These are phyloP conservation scores for Fusarium musae DNA, from an alignment of 2,329 filamentous ascomycete genomes.

Conservation along the genomic window DNA sequence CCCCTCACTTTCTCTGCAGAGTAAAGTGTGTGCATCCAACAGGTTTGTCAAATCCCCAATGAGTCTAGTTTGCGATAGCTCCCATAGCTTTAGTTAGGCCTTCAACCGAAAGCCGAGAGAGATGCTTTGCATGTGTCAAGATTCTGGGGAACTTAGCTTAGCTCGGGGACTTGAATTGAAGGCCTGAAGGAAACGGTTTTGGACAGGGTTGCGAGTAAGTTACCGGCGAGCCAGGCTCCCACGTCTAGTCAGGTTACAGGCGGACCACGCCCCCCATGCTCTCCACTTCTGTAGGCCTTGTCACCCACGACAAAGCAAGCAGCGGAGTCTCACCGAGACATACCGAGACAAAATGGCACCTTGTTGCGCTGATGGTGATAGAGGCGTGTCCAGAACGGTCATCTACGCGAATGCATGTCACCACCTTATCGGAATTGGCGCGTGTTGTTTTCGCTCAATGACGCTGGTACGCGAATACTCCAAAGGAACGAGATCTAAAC, in stretches of 20 bases:
- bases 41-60: background rate
- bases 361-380: background rate
- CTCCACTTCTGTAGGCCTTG: background rate
- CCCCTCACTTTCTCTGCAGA: conserved; percentile 1
- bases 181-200: background rate
- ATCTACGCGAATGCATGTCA: background rate
- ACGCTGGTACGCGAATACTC: background rate
- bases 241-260: background rate
- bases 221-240: background rate
- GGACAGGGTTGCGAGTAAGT: background rate
- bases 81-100: background rate
- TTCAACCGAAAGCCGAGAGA: background rate
- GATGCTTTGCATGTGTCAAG: conserved; percentile 3
- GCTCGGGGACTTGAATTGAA: background rate
- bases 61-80: conserved; percentile 27
- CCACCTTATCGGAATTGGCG: background rate
- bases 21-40: conserved; percentile 9
- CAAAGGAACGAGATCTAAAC: background rate
- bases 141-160: background rate
- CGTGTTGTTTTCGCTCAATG: background rate
- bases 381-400: background rate
- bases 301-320: background rate
- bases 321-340: background rate
- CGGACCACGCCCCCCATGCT: background rate
- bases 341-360: background rate